Evolutionary conservation across 345 rosid genomes (phyloP).

Genomic region (Pistacia integerrima): DNA sequence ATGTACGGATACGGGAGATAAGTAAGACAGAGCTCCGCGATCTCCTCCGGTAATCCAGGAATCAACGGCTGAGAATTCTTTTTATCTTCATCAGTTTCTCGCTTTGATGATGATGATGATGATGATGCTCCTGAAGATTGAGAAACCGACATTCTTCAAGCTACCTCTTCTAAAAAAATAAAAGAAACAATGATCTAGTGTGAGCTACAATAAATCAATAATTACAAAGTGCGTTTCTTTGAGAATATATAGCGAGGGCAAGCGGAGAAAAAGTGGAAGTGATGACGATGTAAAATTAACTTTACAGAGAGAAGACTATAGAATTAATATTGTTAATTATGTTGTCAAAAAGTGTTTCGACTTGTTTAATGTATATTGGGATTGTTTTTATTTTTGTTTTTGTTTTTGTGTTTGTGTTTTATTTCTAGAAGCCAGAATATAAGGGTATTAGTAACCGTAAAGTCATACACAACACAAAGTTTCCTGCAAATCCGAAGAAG

Average conservation of each 20-base stretch:
- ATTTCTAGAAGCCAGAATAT: slow-evolving; percentile 22
- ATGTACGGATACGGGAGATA: slow-evolving; percentile 67
- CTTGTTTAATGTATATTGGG: slow-evolving; percentile 13
- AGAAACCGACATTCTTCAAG: slow-evolving; percentile 19
- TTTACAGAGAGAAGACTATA: slow-evolving; percentile 13
- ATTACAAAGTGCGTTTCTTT: not conserved
- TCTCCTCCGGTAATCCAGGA: slow-evolving; percentile 72
- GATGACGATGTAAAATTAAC: slow-evolving; percentile 7
- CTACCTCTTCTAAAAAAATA: not conserved
- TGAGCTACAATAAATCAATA: not conserved
- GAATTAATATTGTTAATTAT: not conserved
- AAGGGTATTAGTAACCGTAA: slow-evolving; percentile 17
- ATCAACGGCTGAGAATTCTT: slow-evolving; percentile 45
- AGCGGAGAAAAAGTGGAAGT: not conserved
- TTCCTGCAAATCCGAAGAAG: slow-evolving; percentile 29
- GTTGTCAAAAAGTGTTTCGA: not conserved
- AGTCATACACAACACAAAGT: slow-evolving; percentile 8
- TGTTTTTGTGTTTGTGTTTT: not conserved
- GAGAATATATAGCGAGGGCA: slow-evolving; percentile 1
- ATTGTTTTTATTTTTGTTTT: not conserved
- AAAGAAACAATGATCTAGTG: not conserved
- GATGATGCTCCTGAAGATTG: not conserved
- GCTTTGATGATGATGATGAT: slow-evolving; percentile 1
- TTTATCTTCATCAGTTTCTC: slow-evolving; percentile 8
- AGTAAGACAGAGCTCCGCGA: slow-evolving; percentile 66